Evolutionary conservation across 2,329 filamentous ascomycete species (phyloP).

Genomic region (Colletotrichum simmondsii): DNA sequence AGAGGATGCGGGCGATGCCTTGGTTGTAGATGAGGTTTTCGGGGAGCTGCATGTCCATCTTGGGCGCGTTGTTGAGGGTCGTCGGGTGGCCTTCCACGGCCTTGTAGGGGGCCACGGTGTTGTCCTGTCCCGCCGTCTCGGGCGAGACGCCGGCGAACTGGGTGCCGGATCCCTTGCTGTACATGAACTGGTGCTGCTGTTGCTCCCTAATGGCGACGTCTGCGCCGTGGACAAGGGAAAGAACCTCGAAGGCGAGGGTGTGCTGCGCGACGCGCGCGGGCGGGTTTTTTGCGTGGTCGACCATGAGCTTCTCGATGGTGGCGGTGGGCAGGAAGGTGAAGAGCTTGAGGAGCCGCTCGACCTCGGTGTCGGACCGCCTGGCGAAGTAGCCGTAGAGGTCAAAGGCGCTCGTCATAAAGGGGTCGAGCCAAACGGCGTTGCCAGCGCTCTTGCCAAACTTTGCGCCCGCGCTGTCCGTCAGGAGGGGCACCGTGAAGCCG

Average conservation of each 20-base stretch:
- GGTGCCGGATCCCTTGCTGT: conserved; percentile 45
- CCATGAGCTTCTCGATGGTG: conserved; percentile 76
- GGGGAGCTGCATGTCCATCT: conserved; percentile 69
- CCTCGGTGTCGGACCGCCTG: conserved; percentile 81
- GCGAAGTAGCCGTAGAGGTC: conserved; percentile 94
- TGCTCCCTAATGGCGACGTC: conserved; percentile 72
- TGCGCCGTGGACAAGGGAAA: conserved; percentile 81
- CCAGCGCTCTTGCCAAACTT: conserved; percentile 97
- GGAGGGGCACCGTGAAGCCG: conserved; percentile 89
- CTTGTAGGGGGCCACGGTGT: conserved; percentile 26
- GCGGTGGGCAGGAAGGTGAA: conserved; percentile 87
- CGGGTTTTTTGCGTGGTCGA: conserved; percentile 73
- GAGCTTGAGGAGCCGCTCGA: conserved; percentile 84
- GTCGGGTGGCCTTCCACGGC: conserved; percentile 36
- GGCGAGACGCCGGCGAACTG: conserved; percentile 8
- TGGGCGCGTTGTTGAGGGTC: conserved; percentile 58
- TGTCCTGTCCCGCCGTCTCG: conserved; percentile 22
- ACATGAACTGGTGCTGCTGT: conserved; percentile 61
- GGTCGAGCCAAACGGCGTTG: conserved; percentile 93
- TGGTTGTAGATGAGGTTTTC: conserved; percentile 62
- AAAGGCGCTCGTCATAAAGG: conserved; percentile 81
- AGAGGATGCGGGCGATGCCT: conserved; percentile 69
- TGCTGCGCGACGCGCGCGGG: conserved; percentile 84
- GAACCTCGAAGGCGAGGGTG: conserved; percentile 82
- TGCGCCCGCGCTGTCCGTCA: conserved; percentile 85